Evolutionary conservation across 306 rosid genomes (phyloP).

Genomic region (Cyclanthera cordifolia): DNA sequence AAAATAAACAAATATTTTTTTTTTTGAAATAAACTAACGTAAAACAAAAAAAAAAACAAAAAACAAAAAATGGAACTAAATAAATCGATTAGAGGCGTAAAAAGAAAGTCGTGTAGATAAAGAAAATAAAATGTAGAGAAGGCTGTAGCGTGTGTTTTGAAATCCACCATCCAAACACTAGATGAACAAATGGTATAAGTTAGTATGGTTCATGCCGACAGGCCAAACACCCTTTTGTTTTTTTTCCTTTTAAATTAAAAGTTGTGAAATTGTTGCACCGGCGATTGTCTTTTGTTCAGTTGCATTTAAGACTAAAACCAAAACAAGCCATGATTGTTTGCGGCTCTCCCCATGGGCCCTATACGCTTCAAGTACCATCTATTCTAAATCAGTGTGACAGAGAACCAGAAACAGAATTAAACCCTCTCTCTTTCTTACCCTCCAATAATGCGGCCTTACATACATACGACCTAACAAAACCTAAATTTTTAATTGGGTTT

Average conservation of each 20-base stretch:
- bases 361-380: neutral
- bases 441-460: slow-evolving; percentile 9
- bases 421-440: neutral
- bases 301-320: neutral
- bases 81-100: no score
- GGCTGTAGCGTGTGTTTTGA: no score
- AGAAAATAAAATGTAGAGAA: no score
- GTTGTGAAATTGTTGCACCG: neutral
- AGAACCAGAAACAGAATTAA: neutral
- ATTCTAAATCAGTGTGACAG: neutral
- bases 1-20: no score
- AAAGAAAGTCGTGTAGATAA: no score
- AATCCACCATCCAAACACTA: no score
- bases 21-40: no score
- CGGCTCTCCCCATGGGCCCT: slow-evolving; percentile 6
- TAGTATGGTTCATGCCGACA: no score
- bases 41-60: no score
- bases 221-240: no score
- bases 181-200: no score
- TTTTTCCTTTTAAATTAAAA: neutral
- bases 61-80: no score
- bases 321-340: slow-evolving; percentile 7
- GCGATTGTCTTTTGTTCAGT: neutral
- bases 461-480: neutral
- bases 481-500: neutral